phyloP scores from a whole-genome alignment of 148 eudicot species.

The Suaeda aralocaspica region DNA sequence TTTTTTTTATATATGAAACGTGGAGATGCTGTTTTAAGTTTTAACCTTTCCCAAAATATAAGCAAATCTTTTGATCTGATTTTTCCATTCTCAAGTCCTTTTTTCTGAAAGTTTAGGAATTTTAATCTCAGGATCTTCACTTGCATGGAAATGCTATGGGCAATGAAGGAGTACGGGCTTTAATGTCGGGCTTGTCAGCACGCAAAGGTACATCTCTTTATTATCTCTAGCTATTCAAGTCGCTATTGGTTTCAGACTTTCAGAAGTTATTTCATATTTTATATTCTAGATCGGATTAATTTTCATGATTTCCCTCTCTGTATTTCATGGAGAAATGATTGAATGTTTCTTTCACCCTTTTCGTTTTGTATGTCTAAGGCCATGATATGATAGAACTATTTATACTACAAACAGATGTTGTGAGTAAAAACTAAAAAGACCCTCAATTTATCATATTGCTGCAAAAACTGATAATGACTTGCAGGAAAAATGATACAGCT shows the following conservation, averaged over 20 bases:
- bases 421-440: background rate
- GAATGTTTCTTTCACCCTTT: background rate
- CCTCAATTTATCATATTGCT: background rate
- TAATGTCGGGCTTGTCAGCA: slow-evolving; percentile 59
- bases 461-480: slow-evolving; percentile 8
- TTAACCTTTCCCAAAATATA: background rate
- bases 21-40: background rate
- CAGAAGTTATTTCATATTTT: background rate
- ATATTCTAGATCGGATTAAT: background rate
- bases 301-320: no score
- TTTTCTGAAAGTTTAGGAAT: slow-evolving; percentile 7
- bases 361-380: background rate
- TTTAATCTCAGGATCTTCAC: slow-evolving; percentile 63
- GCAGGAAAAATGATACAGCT: slow-evolving; percentile 49
- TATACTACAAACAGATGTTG: background rate
- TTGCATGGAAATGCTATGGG: slow-evolving; percentile 86
- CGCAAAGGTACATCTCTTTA: slow-evolving; percentile 57
- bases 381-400: background rate
- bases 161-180: slow-evolving; percentile 87
- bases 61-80: slow-evolving; percentile 1
- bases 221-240: background rate
- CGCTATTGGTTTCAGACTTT: background rate
- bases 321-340: background rate
- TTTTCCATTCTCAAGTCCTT: slow-evolving; percentile 1
- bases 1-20: background rate